Evolutionary conservation across 306 rosid genomes (phyloP).

Genomic region (Arachis hypogaea): DNA sequence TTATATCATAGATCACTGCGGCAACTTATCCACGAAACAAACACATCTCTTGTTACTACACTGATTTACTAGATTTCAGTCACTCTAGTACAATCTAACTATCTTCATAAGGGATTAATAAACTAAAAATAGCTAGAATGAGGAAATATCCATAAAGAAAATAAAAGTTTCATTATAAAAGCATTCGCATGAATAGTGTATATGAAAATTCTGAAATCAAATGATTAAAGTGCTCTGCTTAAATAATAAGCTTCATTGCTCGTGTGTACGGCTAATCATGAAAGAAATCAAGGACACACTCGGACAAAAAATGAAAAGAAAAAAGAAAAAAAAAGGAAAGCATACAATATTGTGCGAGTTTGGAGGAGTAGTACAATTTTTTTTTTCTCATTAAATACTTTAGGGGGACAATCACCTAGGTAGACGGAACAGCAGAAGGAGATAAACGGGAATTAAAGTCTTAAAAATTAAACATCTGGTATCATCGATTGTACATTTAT

Average conservation of each 20-base stretch:
- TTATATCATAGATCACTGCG: background rate
- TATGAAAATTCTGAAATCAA: background rate
- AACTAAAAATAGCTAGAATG: too few relatives aligned
- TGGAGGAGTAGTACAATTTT: background rate
- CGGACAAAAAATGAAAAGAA: background rate
- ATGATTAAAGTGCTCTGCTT: background rate
- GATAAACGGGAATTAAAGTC: background rate
- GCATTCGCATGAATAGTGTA: background rate
- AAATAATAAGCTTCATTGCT: background rate
- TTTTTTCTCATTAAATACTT: background rate
- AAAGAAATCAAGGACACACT: background rate
- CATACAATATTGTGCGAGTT: background rate
- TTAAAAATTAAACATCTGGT: background rate
- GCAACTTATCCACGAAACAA: background rate
- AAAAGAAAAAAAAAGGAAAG: background rate
- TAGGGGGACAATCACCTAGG: background rate
- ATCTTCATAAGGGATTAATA: too few relatives aligned
- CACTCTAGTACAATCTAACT: too few relatives aligned
- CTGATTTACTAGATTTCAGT: too few relatives aligned
- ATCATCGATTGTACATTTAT: background rate
- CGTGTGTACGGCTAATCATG: background rate
- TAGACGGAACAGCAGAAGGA: background rate
- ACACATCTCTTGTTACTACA: too few relatives aligned
- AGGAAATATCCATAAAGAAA: too few relatives aligned
- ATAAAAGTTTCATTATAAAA: background rate